Percentiles rank a stretch among this genome's conserved stretches.
Conservation (phyloP, 208 protist species). For the Leishmania tropica region DNA sequence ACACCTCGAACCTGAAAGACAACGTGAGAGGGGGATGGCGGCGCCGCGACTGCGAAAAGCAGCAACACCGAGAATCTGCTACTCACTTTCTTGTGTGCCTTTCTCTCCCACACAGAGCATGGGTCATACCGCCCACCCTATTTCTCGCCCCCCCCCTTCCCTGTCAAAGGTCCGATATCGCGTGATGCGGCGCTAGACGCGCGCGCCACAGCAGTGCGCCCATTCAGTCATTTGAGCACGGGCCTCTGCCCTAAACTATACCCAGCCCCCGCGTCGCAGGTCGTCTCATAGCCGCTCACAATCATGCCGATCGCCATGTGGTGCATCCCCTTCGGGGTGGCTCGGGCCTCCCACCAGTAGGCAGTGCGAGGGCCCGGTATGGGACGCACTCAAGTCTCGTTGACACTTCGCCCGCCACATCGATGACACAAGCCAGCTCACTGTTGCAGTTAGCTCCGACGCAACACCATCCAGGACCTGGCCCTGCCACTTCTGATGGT, state of each 20-base stretch:
- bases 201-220: neutral
- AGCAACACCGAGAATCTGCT: neutral
- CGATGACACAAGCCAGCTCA: neutral
- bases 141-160: too few relatives aligned
- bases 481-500: neutral
- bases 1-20: neutral
- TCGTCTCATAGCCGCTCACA: neutral
- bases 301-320: neutral
- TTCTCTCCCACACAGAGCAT: too few relatives aligned
- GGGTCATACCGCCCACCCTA: too few relatives aligned
- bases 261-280: neutral
- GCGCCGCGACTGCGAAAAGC: neutral
- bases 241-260: neutral
- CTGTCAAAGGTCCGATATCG: neutral
- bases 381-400: neutral
- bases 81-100: too few relatives aligned
- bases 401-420: neutral
- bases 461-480: neutral
- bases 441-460: neutral
- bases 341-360: neutral
- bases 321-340: neutral
- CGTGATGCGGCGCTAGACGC: neutral
- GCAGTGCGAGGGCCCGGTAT: neutral
- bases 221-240: neutral
- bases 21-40: neutral